Evolutionary conservation across 345 rosid genomes (phyloP), one percentile per base, ranked within the genome.

Genomic region (Populus simonii): DNA sequence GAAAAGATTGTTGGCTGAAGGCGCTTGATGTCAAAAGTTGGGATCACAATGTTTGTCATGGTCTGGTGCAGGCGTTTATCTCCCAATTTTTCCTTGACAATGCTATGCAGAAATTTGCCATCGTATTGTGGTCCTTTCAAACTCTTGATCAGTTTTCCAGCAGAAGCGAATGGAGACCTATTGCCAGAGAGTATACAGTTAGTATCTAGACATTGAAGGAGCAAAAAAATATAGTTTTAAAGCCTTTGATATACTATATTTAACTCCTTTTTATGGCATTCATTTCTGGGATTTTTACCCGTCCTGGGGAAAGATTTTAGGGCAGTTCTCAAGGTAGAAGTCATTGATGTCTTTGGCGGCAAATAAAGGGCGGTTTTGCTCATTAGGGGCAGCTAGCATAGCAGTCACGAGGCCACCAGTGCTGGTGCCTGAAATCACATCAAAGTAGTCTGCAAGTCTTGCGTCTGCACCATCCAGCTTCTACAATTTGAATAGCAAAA

Each of bases 1-100:
- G 90, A 88, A 77, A 93, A 93, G 75, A 91, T 85, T 41, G 82
- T 70, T 22, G 97, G 97, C 77, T 91, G 94, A 71, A 93, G 92
- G 36, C 51, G 53, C 72, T 85, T 87, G 81, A 93, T 86, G 84
- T 92, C 95, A 73, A 92, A 92, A 4, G 97, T 88, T 18, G 95
- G 94, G 71, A 92, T 92, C 12, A 93, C 90, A 29, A 93, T 85
- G 11, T 91, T 90, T 23, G 97, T 90, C 71, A 93, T 80, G 18
- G 97, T 85, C 83, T 93, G 87, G 41, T 77, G 82, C 80, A 93
- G 59, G 49, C 82, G 78, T 55, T 55, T 75, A 10, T 87, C 83
- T 13, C 96, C 93, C 65, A 93, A 70, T 68, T 80, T 85, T 41
- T 84, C 83, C 79, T 66, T 83, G 9, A 90, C 80, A 45, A 89